These are phyloP conservation scores for Baorangia bicolor DNA, from an alignment of 768 basidiomycete genomes.

Conservation along the genomic window DNA sequence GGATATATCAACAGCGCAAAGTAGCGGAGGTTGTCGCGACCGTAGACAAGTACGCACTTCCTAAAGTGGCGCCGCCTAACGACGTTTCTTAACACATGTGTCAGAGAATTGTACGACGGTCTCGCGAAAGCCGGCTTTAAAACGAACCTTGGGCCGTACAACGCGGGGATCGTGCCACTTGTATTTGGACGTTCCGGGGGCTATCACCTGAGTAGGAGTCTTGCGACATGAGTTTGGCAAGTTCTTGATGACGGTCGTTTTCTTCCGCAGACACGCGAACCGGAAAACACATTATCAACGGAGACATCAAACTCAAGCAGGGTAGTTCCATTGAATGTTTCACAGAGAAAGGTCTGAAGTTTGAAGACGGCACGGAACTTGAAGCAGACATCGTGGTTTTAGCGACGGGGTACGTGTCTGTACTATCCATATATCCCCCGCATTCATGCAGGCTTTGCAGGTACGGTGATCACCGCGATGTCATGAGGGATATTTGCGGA, in stretches of 20 bases:
- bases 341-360: conserved; percentile 19
- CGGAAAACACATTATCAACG: conserved; percentile 40
- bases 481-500: conserved; percentile 42
- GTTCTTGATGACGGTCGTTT: background rate
- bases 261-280: conserved; percentile 29
- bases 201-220: conserved; percentile 28
- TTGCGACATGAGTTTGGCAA: background rate
- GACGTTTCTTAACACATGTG: background rate
- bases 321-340: conserved; percentile 28
- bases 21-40: background rate
- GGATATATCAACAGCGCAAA: conserved; percentile 3
- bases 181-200: conserved; percentile 29
- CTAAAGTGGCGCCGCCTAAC: background rate
- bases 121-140: conserved; percentile 34
- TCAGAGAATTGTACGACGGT: conserved; percentile 33
- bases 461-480: conserved; percentile 40
- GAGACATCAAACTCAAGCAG: conserved; percentile 45
- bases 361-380: conserved; percentile 24
- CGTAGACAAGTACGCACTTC: background rate
- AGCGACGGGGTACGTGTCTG: conserved; percentile 8
- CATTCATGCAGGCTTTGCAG: conserved; percentile 27
- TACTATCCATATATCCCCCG: background rate
- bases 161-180: conserved; percentile 31
- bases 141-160: conserved; percentile 29
- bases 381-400: conserved; percentile 24